Percentiles rank a stretch among this genome's conserved stretches.
Evolutionary conservation across 1,284 basidiomycete genomes (phyloP).

Genomic region (Mycena citricolor): DNA sequence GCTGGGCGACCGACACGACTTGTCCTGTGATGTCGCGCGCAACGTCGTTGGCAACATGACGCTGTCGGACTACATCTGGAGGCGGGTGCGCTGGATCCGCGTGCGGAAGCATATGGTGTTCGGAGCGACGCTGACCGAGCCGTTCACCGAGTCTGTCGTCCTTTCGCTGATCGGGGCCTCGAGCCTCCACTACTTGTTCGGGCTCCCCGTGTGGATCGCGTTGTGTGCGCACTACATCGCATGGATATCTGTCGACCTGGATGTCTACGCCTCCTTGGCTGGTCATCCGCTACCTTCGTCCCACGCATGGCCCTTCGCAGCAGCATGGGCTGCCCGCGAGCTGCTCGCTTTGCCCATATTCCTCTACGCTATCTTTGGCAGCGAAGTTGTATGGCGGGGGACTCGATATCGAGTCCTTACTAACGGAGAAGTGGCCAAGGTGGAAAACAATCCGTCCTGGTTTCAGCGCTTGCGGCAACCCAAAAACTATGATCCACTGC

Average conservation of each 20-base stretch:
- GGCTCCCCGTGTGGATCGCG: conserved; percentile 52
- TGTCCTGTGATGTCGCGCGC: conserved; percentile 84
- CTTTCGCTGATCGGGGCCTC: conserved; percentile 64
- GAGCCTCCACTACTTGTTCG: conserved; percentile 55
- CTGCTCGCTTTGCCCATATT: conserved; percentile 83
- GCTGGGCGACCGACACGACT: conserved; percentile 78
- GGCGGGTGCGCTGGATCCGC: conserved; percentile 91
- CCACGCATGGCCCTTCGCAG: conserved; percentile 59
- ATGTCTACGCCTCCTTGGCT: conserved; percentile 71
- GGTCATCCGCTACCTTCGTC: conserved; percentile 58
- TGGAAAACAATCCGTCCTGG: conserved; percentile 23
- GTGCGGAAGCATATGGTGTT: conserved; percentile 92
- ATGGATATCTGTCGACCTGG: conserved; percentile 72
- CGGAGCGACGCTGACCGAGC: conserved; percentile 81
- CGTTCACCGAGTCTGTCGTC: conserved; percentile 84
- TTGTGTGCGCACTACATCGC: conserved; percentile 53
- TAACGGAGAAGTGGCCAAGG: conserved; percentile 59
- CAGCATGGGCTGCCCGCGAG: conserved; percentile 80
- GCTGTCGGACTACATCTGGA: conserved; percentile 77
- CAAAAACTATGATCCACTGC: conserved; percentile 30
- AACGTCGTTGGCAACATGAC: conserved; percentile 89
- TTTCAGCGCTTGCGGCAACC: conserved; percentile 20
- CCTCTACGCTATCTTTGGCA: conserved; percentile 75
- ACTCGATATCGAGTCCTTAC: conserved; percentile 58
- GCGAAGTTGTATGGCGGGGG: conserved; percentile 84